These are phyloP conservation scores for Tolypocladium nubicola DNA, from an alignment of 2,329 filamentous ascomycete species.

Conservation along the genomic window DNA sequence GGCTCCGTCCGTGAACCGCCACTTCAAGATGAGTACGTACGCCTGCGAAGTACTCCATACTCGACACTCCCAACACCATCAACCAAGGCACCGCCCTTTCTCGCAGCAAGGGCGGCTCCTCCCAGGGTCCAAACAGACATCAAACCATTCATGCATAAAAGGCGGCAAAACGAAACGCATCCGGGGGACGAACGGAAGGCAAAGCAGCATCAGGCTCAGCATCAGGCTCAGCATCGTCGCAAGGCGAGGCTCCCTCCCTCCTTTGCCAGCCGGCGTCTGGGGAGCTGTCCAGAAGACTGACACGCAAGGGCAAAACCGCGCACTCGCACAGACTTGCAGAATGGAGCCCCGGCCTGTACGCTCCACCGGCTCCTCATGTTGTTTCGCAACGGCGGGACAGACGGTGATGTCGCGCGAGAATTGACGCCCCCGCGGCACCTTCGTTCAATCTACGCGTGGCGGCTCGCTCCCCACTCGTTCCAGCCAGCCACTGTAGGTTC, in stretches of 20 bases:
- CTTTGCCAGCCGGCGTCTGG: background rate
- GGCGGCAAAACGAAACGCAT: background rate
- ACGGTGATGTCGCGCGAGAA: background rate
- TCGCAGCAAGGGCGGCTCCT: background rate
- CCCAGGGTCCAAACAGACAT: background rate
- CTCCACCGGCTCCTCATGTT: background rate
- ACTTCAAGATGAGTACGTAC: too few species aligned
- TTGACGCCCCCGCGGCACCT: background rate
- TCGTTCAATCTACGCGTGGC: background rate
- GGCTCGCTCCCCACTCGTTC: background rate
- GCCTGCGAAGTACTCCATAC: too few species aligned
- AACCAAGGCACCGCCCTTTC: background rate
- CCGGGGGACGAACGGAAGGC: background rate
- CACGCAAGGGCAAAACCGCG: background rate
- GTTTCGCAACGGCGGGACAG: background rate
- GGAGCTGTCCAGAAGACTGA: background rate
- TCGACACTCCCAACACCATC: background rate
- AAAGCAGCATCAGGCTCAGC: too few species aligned
- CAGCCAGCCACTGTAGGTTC: background rate
- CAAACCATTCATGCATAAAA: background rate
- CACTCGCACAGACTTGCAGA: background rate
- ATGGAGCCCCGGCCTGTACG: background rate
- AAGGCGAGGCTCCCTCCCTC: background rate
- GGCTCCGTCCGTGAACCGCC: background rate
- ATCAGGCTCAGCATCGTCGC: too few species aligned